A percentile compares a stretch with the other conserved stretches of the same genome.
phyloP scores from a whole-genome alignment of 1,284 basidiomycete genomes.

The Mycena citricolor region DNA sequence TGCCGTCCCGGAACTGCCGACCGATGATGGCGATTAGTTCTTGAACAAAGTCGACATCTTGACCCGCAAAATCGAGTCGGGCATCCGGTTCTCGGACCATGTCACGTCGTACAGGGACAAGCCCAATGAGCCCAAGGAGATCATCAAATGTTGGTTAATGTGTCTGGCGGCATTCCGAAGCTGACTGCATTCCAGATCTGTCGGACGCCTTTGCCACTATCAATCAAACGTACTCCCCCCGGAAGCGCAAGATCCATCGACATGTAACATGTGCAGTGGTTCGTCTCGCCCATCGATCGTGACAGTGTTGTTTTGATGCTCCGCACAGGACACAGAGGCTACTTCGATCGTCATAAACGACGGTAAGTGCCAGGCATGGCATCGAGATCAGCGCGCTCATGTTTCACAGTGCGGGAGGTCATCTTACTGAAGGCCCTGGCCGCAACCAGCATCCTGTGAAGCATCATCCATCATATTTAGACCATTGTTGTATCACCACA shows the following conservation, averaged over 20 bases:
- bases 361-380: slow-evolving; percentile 35
- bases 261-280: slow-evolving; percentile 58
- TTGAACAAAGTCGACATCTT: slow-evolving; percentile 67
- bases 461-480: not conserved
- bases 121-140: slow-evolving; percentile 51
- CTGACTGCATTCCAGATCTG: slow-evolving; percentile 29
- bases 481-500: slow-evolving; percentile 2
- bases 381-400: slow-evolving; percentile 2
- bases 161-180: slow-evolving; percentile 1
- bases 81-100: slow-evolving; percentile 52
- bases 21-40: slow-evolving; percentile 37
- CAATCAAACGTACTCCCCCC: slow-evolving; percentile 48
- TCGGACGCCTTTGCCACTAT: slow-evolving; percentile 49
- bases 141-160: slow-evolving; percentile 49
- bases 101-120: slow-evolving; percentile 50
- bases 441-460: slow-evolving; percentile 21
- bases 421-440: slow-evolving; percentile 27
- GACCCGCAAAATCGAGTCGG: slow-evolving; percentile 49
- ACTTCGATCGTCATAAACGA: slow-evolving; percentile 46
- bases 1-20: not conserved
- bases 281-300: slow-evolving; percentile 26
- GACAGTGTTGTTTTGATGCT: slow-evolving; percentile 8
- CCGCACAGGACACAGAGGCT: slow-evolving; percentile 46
- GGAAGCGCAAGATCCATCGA: slow-evolving; percentile 46
- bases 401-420: slow-evolving; percentile 46